Evolutionary conservation across 352 stramenopile genomes (phyloP).

Genomic region (Pythium diclinum): DNA sequence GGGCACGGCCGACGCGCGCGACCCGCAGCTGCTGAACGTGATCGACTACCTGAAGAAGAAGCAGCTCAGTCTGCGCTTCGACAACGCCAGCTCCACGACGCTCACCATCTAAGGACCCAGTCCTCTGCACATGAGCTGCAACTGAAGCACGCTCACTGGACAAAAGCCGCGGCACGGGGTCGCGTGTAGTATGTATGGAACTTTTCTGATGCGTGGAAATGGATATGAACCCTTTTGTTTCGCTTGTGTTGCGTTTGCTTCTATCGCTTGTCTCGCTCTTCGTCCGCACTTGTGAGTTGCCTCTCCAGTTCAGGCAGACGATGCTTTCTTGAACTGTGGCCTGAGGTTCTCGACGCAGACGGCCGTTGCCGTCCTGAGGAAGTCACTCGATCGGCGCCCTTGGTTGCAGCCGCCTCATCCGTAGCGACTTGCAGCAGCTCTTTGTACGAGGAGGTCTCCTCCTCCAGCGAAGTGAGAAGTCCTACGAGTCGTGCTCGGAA

Average conservation of each 20-base stretch:
- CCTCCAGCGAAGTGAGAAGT: conserved; percentile 63
- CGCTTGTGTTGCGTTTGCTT: not conserved
- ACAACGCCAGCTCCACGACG: conserved; percentile 79
- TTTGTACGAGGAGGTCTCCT: conserved; percentile 57
- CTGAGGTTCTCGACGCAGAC: not conserved
- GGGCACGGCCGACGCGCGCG: conserved; percentile 54
- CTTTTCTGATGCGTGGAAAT: not conserved
- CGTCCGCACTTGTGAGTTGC: not conserved
- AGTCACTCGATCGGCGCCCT: not conserved
- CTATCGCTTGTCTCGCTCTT: not conserved
- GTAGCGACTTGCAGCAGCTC: conserved; percentile 20
- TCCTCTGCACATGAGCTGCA: not conserved
- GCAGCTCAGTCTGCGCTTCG: conserved; percentile 81
- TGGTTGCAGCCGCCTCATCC: not conserved
- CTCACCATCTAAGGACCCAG: conserved; percentile 85
- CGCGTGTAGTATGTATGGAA: not conserved
- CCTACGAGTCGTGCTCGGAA: conserved; percentile 60
- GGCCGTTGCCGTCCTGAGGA: not conserved
- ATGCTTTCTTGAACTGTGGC: not conserved
- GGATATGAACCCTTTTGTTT: not conserved
- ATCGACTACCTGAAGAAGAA: conserved; percentile 89
- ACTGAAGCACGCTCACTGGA: not conserved
- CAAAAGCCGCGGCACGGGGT: no score
- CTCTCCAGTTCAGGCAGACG: conserved; percentile 5
- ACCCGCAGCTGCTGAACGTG: conserved; percentile 71